Conservation (phyloP, 306 rosid species). For the Crotalaria pallida region DNA sequence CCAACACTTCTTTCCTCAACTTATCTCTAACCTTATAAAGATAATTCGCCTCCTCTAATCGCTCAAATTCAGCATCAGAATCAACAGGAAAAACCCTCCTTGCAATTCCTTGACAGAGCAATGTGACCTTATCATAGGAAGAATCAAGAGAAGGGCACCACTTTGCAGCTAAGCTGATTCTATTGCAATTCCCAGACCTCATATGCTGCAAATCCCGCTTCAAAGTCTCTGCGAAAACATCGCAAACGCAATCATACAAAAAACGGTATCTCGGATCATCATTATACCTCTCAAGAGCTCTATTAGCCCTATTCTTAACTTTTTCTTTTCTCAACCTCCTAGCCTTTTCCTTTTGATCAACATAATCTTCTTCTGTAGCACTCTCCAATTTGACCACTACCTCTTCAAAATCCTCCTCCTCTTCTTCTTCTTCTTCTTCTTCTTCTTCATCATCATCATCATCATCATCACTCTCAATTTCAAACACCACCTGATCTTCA, state of each 20-base stretch:
- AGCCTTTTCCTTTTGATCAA: neutral
- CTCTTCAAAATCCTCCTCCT: neutral
- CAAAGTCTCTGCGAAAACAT: constrained; percentile 4
- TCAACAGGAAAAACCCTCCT: neutral
- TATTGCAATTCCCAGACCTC: neutral
- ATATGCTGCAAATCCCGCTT: neutral
- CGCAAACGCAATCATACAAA: neutral
- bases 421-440: too few relatives aligned
- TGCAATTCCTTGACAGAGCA: constrained; percentile 17
- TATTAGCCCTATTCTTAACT: neutral
- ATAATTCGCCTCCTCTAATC: neutral
- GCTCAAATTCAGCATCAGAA: neutral
- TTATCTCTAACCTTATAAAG: neutral
- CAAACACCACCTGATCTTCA: too few relatives aligned
- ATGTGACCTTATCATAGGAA: neutral
- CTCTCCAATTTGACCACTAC: neutral
- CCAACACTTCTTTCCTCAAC: neutral
- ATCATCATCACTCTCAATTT: too few relatives aligned
- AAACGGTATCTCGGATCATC: neutral
- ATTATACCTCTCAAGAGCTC: neutral
- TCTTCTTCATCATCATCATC: too few relatives aligned
- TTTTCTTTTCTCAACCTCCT: constrained; percentile 1
- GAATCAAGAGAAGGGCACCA: constrained; percentile 14
- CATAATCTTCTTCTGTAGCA: neutral
- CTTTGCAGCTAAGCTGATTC: neutral